Conservation (phyloP, 2,329 filamentous ascomycete species). For the Fusarium nelsonii region DNA sequence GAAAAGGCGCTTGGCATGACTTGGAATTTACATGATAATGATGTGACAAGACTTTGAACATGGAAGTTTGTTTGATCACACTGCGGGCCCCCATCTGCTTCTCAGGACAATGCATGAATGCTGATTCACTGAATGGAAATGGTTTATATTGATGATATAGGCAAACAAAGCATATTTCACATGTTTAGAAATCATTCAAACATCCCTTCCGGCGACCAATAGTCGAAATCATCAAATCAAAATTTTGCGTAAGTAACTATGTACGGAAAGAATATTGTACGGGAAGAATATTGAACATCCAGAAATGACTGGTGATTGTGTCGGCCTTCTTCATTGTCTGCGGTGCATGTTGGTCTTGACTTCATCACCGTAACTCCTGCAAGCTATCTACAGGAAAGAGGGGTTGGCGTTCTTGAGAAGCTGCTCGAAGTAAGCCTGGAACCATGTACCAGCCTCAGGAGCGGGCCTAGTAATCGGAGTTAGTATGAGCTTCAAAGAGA, state of each 20-base stretch:
- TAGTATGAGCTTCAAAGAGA: not conserved
- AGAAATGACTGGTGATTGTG: not conserved
- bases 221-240: not conserved
- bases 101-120: no score
- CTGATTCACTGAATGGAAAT: no score
- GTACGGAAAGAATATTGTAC: conserved; percentile 5
- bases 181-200: no score
- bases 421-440: conserved; percentile 71
- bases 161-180: not conserved
- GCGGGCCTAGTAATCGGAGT: conserved; percentile 64
- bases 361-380: no score
- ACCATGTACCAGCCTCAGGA: conserved; percentile 78
- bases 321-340: not conserved
- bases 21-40: no score
- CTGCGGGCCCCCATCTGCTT: no score
- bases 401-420: conserved; percentile 68
- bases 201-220: no score
- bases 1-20: no score
- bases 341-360: not conserved
- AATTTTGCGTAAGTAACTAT: not conserved
- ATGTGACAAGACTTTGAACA: no score
- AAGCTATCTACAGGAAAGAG: conserved; percentile 53
- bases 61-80: no score
- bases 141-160: no score
- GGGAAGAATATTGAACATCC: not conserved